Conservation (phyloP, 2,329 filamentous ascomycete species). For the Diplodia mutila region DNA sequence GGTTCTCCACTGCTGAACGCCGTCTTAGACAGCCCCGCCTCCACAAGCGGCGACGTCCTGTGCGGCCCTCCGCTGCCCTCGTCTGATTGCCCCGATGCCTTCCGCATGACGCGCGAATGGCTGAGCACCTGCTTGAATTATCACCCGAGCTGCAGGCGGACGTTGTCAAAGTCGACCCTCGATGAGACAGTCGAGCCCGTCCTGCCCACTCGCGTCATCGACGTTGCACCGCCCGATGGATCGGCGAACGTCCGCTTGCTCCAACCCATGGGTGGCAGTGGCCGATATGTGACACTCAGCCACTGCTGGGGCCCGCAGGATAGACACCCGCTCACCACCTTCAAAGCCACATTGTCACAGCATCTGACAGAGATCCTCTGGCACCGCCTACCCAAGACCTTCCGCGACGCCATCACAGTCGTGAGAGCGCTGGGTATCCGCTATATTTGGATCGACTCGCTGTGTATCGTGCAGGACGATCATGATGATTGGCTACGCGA, state of each 20-base stretch:
- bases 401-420: constrained; percentile 27
- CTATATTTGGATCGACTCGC: constrained; percentile 31
- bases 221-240: constrained; percentile 28
- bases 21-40: constrained; percentile 30
- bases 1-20: constrained; percentile 27
- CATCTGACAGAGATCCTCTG: constrained; percentile 30
- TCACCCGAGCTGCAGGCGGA: constrained; percentile 30
- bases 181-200: constrained; percentile 26
- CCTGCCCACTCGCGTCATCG: constrained; percentile 32
- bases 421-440: constrained; percentile 14
- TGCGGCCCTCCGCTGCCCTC: constrained; percentile 29
- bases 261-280: constrained; percentile 24
- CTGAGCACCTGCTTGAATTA: constrained; percentile 30
- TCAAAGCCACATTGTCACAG: constrained; percentile 26
- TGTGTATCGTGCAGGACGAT: constrained; percentile 30
- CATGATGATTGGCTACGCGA: constrained; percentile 22
- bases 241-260: constrained; percentile 30
- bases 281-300: constrained; percentile 27
- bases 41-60: constrained; percentile 31
- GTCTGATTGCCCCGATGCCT: constrained; percentile 34
- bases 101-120: constrained; percentile 31
- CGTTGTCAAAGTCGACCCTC: constrained; percentile 30
- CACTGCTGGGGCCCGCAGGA: constrained; percentile 33
- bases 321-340: constrained; percentile 33
- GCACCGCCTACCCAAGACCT: constrained; percentile 26